Evolutionary conservation across 345 rosid genomes (phyloP), one percentile per base, ranked within the genome.

Genomic region (Salix caprea): DNA sequence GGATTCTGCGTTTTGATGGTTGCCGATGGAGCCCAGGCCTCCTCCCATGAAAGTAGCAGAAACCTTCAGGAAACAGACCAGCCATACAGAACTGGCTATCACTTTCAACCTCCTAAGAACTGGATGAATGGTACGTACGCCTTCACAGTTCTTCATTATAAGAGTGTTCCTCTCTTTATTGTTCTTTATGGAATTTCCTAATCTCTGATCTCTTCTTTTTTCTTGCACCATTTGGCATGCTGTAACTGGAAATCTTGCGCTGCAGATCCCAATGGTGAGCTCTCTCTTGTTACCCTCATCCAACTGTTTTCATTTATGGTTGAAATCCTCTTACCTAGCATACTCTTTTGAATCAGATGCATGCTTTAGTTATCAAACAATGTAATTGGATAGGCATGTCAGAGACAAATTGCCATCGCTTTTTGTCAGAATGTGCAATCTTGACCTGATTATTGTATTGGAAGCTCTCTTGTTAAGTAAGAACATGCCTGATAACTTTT

Each of bases 231-330:
- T 40, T 58, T 70, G 81, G 78, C 80, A 71, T 75, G 58, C 67
- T 42, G 21, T 65, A 56, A 10, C 46, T 28, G 81, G 37, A 28
- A 79, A 48, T 61, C 42, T 28, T 12, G 50, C 36, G 60, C 4
- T 70, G 64, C 80, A 86, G 84, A 86, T 77, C 88, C 89, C 36
- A 86, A 87, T 79, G 90, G 89, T 85, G 78, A 78, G 87, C 50
- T 65, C 24, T 65, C 24, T n/a, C 37, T 70, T 34, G 66, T 62
- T 62, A 3, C 50, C 5, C 50, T 13, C 16, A 46, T 62, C 14
- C 66, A 15, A 19, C 34, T 42, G 19, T 46, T 10, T 24, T 26
- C 42, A 7, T n/a, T 69, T 24, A 21, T 42, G 18, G 16, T 10
- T 32, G 0, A 28, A 32, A 65, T 26, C 39, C 2, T 65, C 0